phyloP scores from a whole-genome alignment of 2,329 filamentous ascomycete genomes.

The Penicillium sp. region DNA sequence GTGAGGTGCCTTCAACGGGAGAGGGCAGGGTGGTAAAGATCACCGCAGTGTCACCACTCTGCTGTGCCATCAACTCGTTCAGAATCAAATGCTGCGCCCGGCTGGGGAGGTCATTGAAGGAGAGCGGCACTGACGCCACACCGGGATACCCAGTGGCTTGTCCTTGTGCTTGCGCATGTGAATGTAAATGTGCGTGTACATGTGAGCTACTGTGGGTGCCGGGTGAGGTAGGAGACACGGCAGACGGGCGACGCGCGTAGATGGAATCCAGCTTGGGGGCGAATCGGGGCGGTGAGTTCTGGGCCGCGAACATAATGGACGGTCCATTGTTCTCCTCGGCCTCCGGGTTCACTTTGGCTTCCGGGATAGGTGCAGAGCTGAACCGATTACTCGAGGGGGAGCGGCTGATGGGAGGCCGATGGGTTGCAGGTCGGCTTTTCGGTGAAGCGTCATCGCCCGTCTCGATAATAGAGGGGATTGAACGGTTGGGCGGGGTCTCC shows the following conservation, averaged over 20 bases:
- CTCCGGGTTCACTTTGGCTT: constrained; percentile 65
- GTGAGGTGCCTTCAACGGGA: constrained; percentile 73
- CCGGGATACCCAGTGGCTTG: constrained; percentile 51
- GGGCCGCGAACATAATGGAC: constrained; percentile 73
- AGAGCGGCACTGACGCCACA: constrained; percentile 67
- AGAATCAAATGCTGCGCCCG: constrained; percentile 83
- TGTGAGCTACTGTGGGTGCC: constrained; percentile 23
- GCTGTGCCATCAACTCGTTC: constrained; percentile 75
- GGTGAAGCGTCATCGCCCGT: constrained; percentile 25
- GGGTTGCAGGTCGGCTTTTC: constrained; percentile 18
- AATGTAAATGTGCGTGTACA: constrained; percentile 21
- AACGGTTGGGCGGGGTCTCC: constrained; percentile 2
- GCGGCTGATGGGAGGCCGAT: constrained; percentile 30
- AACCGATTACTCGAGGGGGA: constrained; percentile 52
- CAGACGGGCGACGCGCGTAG: constrained; percentile 35
- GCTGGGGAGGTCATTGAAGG: constrained; percentile 83
- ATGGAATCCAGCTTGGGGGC: constrained; percentile 37
- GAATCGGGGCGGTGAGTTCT: constrained; percentile 35
- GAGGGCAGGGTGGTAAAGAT: constrained; percentile 82
- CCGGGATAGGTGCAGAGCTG: constrained; percentile 71
- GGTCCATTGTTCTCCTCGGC: constrained; percentile 61
- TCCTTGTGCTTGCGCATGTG: background rate
- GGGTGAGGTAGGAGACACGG: constrained; percentile 13
- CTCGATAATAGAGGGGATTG: constrained; percentile 30
- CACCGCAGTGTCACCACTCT: constrained; percentile 72